Base-by-base conservation (phyloP, 2,329 filamentous ascomycete genomes). In the Ophidiomyces ophidiicola region DNA sequence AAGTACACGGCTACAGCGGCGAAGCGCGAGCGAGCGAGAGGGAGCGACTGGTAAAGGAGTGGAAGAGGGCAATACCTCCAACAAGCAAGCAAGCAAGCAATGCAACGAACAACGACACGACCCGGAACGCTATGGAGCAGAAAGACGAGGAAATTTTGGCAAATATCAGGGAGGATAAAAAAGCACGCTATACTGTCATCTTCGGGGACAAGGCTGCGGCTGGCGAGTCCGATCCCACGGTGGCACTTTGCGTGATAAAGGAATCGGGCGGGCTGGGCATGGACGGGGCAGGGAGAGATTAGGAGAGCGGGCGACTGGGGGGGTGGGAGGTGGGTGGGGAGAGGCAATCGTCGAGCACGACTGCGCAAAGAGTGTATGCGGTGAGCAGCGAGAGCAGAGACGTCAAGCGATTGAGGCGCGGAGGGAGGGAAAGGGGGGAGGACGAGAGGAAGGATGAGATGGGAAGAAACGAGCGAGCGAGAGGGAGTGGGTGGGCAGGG, bases 221-320 rank as follows among this genome's bases (percentile, higher is more conserved):
- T 35, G 15, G 10, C 6, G 10, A 21, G 10, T 10, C 8, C 12
- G 11, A 14, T 11, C 11, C 11, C 14, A 21, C 44, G 45, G 32
- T 32, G 46, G 50, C 44, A 45, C 21, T 32, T 39, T 37, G 37
- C 10, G 14, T 23, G 18, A 31, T 21, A 46, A 44, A 43, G 42
- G 41, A 12, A 14, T 30, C 11, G 6, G 23, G 24, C 42, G 33
- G 45, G 34, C 40, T 33, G 41, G 40, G 50, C 50, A 52, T 53
- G 55, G 56, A 44, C 48, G 50, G 43, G 40, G 42, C 38, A 32
- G 43, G 40, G 44, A 46, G 50, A 48, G 46, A 46, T 48, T 46
- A 50, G 47, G 48, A 52, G 36, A 44, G 38, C 30, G 10, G 29
- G 26, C 24, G 20, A 14, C 18, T 11, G 26, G 19, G 19, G 17